Evolutionary conservation across 139 green algal genomes (phyloP).

Genomic region (Chlamydomonas asymmetrica): DNA sequence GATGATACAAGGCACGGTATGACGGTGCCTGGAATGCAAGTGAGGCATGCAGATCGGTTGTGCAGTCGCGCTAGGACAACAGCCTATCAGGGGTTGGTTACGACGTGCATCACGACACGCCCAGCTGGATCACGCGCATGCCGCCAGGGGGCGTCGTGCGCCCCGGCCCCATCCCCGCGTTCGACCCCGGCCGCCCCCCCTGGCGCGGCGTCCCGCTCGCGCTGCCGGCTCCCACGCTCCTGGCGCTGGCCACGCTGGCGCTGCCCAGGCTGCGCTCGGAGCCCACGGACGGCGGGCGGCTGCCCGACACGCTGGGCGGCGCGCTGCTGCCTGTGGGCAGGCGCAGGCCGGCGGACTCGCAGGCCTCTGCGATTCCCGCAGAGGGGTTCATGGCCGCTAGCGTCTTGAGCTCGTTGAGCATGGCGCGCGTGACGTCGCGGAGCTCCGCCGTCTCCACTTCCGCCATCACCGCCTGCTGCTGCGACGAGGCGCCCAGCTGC

Average conservation of each 20-base stretch:
- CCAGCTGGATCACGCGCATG: conserved; percentile 12
- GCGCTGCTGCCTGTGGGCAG: conserved; percentile 30
- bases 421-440: conserved; percentile 24
- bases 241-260: neutral
- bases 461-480: conserved; percentile 1
- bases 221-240: neutral
- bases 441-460: conserved; percentile 6
- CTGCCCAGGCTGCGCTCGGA: conserved; percentile 5
- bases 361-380: conserved; percentile 32
- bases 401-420: conserved; percentile 43
- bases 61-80: no score
- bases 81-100: no score
- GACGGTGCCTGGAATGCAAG: no score
- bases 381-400: conserved; percentile 37
- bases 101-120: no score
- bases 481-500: conserved; percentile 28
- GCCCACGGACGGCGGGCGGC: neutral
- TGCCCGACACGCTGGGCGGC: conserved; percentile 12
- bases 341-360: conserved; percentile 43
- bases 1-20: no score
- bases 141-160: no score
- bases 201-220: no score
- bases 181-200: conserved; percentile 3
- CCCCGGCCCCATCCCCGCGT: no score
- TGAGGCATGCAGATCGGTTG: no score